Percentiles rank a stretch among this genome's conserved stretches.
Evolutionary conservation across 2,329 filamentous ascomycete species (phyloP).

Genomic region (Periconia digitata): DNA sequence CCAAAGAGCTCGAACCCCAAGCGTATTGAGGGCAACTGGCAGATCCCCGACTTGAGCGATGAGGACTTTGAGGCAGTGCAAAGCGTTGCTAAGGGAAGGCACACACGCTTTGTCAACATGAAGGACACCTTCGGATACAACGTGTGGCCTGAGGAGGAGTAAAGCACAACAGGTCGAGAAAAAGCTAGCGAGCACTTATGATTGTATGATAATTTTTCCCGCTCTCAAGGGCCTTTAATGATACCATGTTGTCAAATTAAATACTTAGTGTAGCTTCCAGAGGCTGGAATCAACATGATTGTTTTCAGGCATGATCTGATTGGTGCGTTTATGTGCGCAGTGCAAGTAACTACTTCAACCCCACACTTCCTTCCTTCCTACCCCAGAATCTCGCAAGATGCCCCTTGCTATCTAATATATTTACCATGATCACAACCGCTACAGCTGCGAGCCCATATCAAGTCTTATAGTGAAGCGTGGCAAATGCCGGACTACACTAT

Average conservation of each 20-base stretch:
- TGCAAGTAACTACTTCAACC: background rate
- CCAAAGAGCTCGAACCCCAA: slow-evolving; percentile 47
- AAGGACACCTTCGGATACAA: slow-evolving; percentile 78
- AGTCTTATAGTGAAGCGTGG: no score
- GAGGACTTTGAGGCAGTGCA: slow-evolving; percentile 62
- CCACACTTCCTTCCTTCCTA: background rate
- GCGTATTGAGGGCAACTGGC: slow-evolving; percentile 61
- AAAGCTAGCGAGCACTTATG: background rate
- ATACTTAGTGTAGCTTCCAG: background rate
- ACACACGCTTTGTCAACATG: slow-evolving; percentile 78
- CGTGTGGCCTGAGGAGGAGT: slow-evolving; percentile 53
- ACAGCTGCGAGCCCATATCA: no score
- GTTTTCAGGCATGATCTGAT: background rate
- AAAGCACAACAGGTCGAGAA: slow-evolving; percentile 1
- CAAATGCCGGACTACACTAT: background rate
- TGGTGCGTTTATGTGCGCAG: background rate
- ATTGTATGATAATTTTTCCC: background rate
- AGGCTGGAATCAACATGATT: background rate
- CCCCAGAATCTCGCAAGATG: background rate
- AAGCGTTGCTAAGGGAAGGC: slow-evolving; percentile 64
- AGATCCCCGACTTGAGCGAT: slow-evolving; percentile 59
- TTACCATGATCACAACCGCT: no score
- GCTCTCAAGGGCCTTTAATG: background rate
- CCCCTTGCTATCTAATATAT: background rate
- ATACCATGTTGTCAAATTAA: background rate